phyloP scores from a whole-genome alignment of 1,284 basidiomycete species.

The Chalciporus sp. region DNA sequence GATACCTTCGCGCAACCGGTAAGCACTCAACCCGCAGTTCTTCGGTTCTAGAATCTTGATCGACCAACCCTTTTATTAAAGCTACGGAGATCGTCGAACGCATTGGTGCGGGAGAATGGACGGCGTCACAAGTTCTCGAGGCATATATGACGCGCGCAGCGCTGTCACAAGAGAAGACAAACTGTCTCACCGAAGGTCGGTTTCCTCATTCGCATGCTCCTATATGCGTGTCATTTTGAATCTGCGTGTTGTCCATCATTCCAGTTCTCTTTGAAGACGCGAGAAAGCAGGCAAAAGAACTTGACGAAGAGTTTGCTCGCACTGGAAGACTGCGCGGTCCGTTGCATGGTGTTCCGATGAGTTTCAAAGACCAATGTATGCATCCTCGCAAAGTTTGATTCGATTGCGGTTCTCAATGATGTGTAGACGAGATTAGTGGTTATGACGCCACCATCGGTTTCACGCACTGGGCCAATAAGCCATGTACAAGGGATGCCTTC shows the following conservation, averaged over 20 bases:
- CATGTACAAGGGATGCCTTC: conserved; percentile 56
- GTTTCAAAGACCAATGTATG: conserved; percentile 73
- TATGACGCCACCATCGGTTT: conserved; percentile 77
- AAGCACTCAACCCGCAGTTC: background rate
- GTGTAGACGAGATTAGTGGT: conserved; percentile 58
- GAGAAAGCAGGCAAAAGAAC: conserved; percentile 56
- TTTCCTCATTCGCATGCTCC: conserved; percentile 2
- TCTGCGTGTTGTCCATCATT: background rate
- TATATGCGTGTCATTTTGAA: background rate
- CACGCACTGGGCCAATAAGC: conserved; percentile 65
- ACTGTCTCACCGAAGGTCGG: conserved; percentile 78
- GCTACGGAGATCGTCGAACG: conserved; percentile 63
- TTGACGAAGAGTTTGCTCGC: conserved; percentile 66
- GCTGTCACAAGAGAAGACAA: conserved; percentile 66
- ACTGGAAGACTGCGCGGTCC: conserved; percentile 68
- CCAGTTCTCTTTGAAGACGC: conserved; percentile 74
- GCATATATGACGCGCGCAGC: conserved; percentile 73
- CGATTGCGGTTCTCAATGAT: conserved; percentile 8
- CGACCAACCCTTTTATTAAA: conserved; percentile 26
- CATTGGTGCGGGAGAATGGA: conserved; percentile 69
- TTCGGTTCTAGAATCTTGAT: background rate
- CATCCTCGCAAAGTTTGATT: background rate
- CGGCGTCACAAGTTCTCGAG: conserved; percentile 68
- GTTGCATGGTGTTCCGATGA: conserved; percentile 82
- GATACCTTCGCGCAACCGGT: conserved; percentile 32